Base-by-base conservation (phyloP, 192 early-diverging fungal species). In the Backusella liffmaniae region DNA sequence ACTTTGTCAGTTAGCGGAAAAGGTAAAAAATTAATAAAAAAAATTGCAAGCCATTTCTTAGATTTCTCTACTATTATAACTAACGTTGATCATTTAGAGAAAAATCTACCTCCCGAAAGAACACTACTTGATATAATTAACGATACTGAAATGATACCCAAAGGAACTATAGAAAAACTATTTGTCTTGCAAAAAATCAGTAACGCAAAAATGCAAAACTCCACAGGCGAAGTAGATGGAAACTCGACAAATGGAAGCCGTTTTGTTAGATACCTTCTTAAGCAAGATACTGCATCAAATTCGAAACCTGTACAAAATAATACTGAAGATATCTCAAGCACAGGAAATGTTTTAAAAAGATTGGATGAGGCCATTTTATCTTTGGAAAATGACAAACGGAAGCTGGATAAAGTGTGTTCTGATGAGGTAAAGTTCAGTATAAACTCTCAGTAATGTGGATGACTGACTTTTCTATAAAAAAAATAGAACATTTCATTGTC, bases 161-260 rank as follows among this genome's bases (percentile, higher is more conserved):
- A 79, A 35, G 51, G 51, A 29, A 74, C 77, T 2, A 66, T 62
- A 21, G 77, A 79, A 53, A 73, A 74, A 46, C 23, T 65, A 46
- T 79, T 79, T 74, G 77, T 79, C 4, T 51, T 79, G 26, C 44
- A 73, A 32, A 73, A 36, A 29, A 70, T 62, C 32, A 34, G 37
- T 16, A 26, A 35, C 16, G 26, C 32, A 66, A 36, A 29, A 21
- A 39, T 62, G 21, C 21, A 56, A 6, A 21, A 13, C 13, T 29
- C 65, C 15, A 69, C 74, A 0, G 3, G 12, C 3, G 34, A 36
- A 67, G 12, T 13, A 51, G 72, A 73, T 8, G 16, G 15, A 37
- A 37, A 18, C 1, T n/a, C 35, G 7, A 29, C 35, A n/a, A 30
- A 34, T 23, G 44, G 26, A 21, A 37, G 29, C 5, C 53, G 46